Evolutionary conservation across 2,329 filamentous ascomycete genomes (phyloP).

Genomic region (Biscogniauxia sp.): DNA sequence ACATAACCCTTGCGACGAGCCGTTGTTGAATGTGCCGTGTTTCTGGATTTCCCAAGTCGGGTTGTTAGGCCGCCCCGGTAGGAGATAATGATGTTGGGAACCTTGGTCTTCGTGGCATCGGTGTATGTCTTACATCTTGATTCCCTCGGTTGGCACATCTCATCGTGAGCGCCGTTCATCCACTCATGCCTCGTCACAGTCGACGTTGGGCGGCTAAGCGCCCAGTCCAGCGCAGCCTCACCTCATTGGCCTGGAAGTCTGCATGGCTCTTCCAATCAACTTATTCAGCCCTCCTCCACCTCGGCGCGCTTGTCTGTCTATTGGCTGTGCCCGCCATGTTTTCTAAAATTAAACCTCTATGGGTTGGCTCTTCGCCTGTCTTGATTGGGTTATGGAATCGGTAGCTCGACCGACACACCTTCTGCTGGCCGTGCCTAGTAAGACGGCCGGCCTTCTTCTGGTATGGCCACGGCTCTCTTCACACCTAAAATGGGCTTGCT

Average conservation of each 20-base stretch:
- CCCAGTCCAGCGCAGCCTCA: slow-evolving; percentile 23
- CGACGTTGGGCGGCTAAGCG: slow-evolving; percentile 30
- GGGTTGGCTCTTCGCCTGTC: slow-evolving; percentile 11
- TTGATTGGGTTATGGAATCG: slow-evolving; percentile 26
- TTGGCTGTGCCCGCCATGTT: slow-evolving; percentile 22
- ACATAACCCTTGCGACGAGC: neutral
- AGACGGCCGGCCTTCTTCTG: slow-evolving; percentile 24
- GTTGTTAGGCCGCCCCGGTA: neutral
- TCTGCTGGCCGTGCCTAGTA: slow-evolving; percentile 17
- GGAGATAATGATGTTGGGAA: slow-evolving; percentile 4
- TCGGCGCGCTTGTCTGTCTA: slow-evolving; percentile 22
- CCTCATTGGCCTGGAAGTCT: slow-evolving; percentile 27
- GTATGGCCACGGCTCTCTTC: slow-evolving; percentile 24
- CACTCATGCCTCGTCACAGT: slow-evolving; percentile 20
- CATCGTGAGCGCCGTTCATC: slow-evolving; percentile 14
- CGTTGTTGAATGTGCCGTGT: slow-evolving; percentile 5
- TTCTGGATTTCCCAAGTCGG: slow-evolving; percentile 5
- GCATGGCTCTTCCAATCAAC: slow-evolving; percentile 26
- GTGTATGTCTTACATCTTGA: slow-evolving; percentile 3
- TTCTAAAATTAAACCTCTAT: slow-evolving; percentile 32
- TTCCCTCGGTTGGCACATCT: slow-evolving; percentile 4
- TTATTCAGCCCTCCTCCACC: slow-evolving; percentile 15
- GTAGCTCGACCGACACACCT: slow-evolving; percentile 18
- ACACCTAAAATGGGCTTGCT: slow-evolving; percentile 27
- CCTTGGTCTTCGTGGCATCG: neutral